Evolutionary conservation across 257 asterid species (phyloP).

Genomic region (Schizonepeta tenuifolia): DNA sequence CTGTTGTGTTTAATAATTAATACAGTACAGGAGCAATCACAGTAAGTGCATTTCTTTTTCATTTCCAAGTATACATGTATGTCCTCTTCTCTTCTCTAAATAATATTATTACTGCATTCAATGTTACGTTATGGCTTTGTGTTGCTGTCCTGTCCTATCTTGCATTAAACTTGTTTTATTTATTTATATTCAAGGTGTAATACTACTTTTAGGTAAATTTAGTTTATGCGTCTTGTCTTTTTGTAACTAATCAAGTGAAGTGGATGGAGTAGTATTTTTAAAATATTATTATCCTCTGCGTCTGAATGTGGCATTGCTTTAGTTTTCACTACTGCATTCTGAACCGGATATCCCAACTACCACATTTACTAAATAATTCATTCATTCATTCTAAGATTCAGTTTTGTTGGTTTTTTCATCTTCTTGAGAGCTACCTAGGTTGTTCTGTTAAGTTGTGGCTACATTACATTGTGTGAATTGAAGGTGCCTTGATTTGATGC

Average conservation of each 20-base stretch:
- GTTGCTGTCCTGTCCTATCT: not conserved
- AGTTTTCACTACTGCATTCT: not conserved
- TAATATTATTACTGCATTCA: too few species aligned
- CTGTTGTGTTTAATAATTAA: too few species aligned
- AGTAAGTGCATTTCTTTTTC: not conserved
- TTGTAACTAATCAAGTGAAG: too few species aligned
- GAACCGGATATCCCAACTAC: not conserved
- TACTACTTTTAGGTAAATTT: too few species aligned
- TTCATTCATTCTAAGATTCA: too few species aligned
- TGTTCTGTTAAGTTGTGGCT: not conserved
- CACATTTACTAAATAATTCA: not conserved
- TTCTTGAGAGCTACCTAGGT: too few species aligned
- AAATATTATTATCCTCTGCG: not conserved
- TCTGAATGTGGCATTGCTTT: not conserved
- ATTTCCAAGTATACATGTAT: not conserved
- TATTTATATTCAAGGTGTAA: too few species aligned
- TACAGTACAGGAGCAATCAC: constrained; percentile 22
- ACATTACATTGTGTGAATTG: not conserved
- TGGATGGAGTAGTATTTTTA: too few species aligned
- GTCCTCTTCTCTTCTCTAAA: not conserved
- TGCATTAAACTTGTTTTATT: not conserved
- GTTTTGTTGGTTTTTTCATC: too few species aligned
- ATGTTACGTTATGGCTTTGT: not conserved
- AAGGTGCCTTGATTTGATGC: constrained; percentile 19
- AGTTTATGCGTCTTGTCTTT: not conserved